phyloP scores from a whole-genome alignment of 768 basidiomycete genomes.

The Lactarius hengduanensis region DNA sequence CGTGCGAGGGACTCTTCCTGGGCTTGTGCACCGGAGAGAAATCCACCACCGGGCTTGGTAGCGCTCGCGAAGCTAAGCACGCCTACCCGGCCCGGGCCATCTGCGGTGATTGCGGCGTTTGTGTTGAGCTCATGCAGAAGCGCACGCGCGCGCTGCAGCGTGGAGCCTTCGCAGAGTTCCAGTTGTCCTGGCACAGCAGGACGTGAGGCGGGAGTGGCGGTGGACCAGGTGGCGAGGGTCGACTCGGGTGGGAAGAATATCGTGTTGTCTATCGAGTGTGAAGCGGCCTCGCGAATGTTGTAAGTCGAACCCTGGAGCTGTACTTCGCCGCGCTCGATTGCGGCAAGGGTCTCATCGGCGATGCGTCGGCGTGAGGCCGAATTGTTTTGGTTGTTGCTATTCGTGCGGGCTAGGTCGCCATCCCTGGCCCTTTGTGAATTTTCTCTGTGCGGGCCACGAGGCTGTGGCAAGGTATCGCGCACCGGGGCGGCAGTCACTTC shows the following conservation, averaged over 20 bases:
- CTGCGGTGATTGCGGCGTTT: slow-evolving; percentile 24
- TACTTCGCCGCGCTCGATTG: slow-evolving; percentile 48
- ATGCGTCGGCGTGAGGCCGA: slow-evolving; percentile 34
- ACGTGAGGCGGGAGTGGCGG: slow-evolving; percentile 21
- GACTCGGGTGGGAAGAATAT: slow-evolving; percentile 53
- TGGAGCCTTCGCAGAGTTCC: slow-evolving; percentile 59
- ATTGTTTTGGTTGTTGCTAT: background rate
- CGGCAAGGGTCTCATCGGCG: slow-evolving; percentile 50
- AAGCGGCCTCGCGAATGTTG: slow-evolving; percentile 39
- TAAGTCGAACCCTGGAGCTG: slow-evolving; percentile 33
- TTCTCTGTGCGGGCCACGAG: slow-evolving; percentile 18
- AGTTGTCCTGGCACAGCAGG: slow-evolving; percentile 33
- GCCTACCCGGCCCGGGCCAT: slow-evolving; percentile 43
- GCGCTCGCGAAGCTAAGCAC: slow-evolving; percentile 79
- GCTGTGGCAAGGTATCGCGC: slow-evolving; percentile 3
- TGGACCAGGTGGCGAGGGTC: slow-evolving; percentile 47
- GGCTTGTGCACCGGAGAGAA: slow-evolving; percentile 67
- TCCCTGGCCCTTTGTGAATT: background rate
- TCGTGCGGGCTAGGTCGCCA: background rate
- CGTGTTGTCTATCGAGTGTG: slow-evolving; percentile 44
- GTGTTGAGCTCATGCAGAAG: slow-evolving; percentile 29
- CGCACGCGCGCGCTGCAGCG: slow-evolving; percentile 57
- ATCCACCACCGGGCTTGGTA: slow-evolving; percentile 73
- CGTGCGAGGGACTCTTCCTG: slow-evolving; percentile 83
- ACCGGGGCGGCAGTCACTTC: background rate